Percentiles rank a stretch among this genome's conserved stretches.
Evolutionary conservation across 2,329 filamentous ascomycete genomes (phyloP).

Genomic region (Pseudogymnoascus sp.): DNA sequence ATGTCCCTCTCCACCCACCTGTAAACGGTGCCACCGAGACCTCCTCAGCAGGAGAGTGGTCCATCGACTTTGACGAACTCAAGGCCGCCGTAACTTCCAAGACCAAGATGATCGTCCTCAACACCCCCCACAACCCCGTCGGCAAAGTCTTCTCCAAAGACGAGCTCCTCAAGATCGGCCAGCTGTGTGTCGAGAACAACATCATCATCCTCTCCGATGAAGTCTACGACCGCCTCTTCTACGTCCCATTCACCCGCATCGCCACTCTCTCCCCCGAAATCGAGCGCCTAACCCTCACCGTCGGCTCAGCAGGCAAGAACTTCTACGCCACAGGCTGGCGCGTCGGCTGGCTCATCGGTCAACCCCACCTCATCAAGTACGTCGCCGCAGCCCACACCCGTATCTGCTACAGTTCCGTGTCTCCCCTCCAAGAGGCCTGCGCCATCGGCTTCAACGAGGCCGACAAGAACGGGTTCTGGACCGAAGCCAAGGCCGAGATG

Average conservation of each 20-base stretch:
- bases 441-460: conserved; percentile 93
- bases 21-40: conserved; percentile 70
- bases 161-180: conserved; percentile 78
- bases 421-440: conserved; percentile 87
- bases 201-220: conserved; percentile 90
- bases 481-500: conserved; percentile 77
- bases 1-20: conserved; percentile 90
- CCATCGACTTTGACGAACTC: conserved; percentile 75
- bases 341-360: conserved; percentile 89
- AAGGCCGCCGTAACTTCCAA: conserved; percentile 73
- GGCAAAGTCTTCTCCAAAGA: conserved; percentile 87
- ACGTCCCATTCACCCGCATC: conserved; percentile 89
- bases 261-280: conserved; percentile 87
- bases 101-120: conserved; percentile 94
- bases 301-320: conserved; percentile 94
- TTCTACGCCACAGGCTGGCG: conserved; percentile 98
- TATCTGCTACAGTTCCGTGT: conserved; percentile 93
- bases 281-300: conserved; percentile 80
- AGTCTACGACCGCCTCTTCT: conserved; percentile 93
- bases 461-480: conserved; percentile 81
- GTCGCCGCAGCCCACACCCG: conserved; percentile 89
- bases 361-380: conserved; percentile 80
- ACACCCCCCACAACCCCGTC: conserved; percentile 85
- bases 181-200: conserved; percentile 85
- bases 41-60: conserved; percentile 83